Base-by-base conservation (phyloP, 176 grass and related monocot genomes). In the Saccharum officinarum region DNA sequence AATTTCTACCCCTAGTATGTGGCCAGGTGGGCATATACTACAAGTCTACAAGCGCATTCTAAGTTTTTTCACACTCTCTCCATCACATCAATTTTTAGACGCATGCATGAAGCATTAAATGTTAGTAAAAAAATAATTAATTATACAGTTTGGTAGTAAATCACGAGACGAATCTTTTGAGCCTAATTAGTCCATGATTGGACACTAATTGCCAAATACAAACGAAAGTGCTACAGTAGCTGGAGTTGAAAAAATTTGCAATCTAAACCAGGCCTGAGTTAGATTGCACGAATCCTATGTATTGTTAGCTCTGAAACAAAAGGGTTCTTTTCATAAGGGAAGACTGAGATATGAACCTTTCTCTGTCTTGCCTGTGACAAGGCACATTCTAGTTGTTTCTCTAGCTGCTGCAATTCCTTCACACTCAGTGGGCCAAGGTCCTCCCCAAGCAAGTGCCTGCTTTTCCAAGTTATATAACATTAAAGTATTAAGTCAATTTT, bases 401-500 rank as follows among this genome's bases (percentile, higher is more conserved):
- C 97, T 17, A 99, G 84, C 78, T 97, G 97, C 45, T 94, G 97
- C 77, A 99, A 54, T 87, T 99, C 97, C 67, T 99, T 99, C 37
- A 97, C 92, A 57, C 90, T 99, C 16, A 97, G 87, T 5, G 97
- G 97, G 46, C 94, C 94, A 79, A 99, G 97, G 52, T 97, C 97
- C 79, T 99, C 97, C 11, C 97, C 97, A 16, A 99, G 94, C 86
- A 99, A 91, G 77, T 99, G 92, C 90, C 97, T 99, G 78, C 9
- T 77, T 60, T 60, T 10, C 55, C 7, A 84, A 69, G 80, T 59
- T 63, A 83, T 68, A 60, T 23, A 28, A 67, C 11, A 33, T 15
- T 22, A 68, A 49, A 44, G n/a, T 68, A 41, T 26, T 60, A 57
- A 17, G 18, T 26, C 67, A 73, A 68, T 38, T 45, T 68, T 30